Conservation (phyloP, 2,329 filamentous ascomycete genomes). For the Fusarium nisikadoi region DNA sequence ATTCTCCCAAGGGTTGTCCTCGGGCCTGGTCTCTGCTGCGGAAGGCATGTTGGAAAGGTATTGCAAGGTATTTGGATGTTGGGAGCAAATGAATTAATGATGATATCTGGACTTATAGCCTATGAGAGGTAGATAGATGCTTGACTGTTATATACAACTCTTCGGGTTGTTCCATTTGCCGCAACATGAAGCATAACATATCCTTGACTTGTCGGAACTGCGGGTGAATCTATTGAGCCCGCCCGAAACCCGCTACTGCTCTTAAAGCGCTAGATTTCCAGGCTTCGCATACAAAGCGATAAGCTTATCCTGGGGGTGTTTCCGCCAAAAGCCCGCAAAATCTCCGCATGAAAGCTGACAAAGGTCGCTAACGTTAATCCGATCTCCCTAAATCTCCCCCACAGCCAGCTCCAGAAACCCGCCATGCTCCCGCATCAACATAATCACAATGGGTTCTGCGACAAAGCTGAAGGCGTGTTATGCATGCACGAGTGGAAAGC, state of each 20-base stretch:
- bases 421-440: neutral
- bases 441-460: neutral
- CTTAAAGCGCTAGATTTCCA: neutral
- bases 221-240: neutral
- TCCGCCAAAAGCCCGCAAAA: neutral
- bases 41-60: neutral
- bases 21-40: neutral
- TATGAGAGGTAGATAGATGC: rapidly evolving
- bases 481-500: neutral
- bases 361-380: neutral
- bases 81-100: rapidly evolving
- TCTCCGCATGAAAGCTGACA: constrained; percentile 6
- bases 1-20: constrained; percentile 7
- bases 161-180: rapidly evolving
- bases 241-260: neutral
- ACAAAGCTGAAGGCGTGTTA: constrained; percentile 3
- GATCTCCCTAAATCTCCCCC: neutral
- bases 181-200: rapidly evolving
- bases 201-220: neutral
- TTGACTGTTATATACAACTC: neutral
- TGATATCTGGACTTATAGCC: rapidly evolving
- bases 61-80: neutral
- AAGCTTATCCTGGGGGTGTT: neutral
- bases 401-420: neutral
- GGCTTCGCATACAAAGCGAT: neutral